These are phyloP conservation scores for Lomentospora prolificans DNA, from an alignment of 2,329 filamentous ascomycete genomes.

Conservation along the genomic window DNA sequence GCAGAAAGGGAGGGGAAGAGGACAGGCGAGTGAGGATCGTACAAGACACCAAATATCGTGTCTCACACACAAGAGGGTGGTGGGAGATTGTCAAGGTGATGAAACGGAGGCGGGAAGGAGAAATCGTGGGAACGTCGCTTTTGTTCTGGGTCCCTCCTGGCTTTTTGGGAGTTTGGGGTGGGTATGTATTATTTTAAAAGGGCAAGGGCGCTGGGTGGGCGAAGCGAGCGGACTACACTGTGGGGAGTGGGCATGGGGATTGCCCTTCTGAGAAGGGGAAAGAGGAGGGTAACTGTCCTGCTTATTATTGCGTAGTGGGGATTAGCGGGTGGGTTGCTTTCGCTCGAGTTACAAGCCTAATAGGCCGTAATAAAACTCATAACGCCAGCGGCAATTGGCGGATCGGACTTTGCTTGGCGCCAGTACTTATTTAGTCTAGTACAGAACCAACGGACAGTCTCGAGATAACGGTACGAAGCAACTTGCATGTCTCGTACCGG, in stretches of 20 bases:
- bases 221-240: not conserved
- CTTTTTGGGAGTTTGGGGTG: not conserved
- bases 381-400: conserved; percentile 6
- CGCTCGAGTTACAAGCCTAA: not conserved
- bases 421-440: not conserved
- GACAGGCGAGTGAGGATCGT: not conserved
- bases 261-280: not conserved
- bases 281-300: not conserved
- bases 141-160: not conserved
- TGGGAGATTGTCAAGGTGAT: conserved; percentile 1
- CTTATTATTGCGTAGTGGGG: conserved; percentile 3
- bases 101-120: conserved; percentile 1
- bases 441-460: not conserved
- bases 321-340: not conserved
- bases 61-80: not conserved
- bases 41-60: not conserved
- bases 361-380: conserved; percentile 1
- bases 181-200: not conserved
- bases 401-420: not conserved
- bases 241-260: not conserved
- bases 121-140: not conserved
- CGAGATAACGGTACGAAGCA: not conserved
- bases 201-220: not conserved
- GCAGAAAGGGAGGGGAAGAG: not conserved
- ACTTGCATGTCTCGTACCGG: not conserved